phyloP scores from a whole-genome alignment of 805 yeast species.

The Cyberlindnera mississippiensis region DNA sequence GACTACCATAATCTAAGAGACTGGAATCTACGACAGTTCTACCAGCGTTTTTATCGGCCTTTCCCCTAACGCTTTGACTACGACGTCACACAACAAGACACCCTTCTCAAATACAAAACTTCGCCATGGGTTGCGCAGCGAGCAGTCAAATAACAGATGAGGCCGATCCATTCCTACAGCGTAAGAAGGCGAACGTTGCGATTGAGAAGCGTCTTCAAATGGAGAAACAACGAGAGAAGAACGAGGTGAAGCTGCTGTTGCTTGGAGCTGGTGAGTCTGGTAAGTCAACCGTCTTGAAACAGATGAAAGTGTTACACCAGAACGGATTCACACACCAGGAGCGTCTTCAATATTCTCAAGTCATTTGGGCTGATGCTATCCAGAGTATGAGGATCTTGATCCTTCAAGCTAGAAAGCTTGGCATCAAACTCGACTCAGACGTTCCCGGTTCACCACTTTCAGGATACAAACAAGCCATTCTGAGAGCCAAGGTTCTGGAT shows the following conservation, averaged over 20 bases:
- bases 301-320: slow-evolving; percentile 79
- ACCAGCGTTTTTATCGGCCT: background rate
- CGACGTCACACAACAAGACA: background rate
- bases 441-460: slow-evolving; percentile 43
- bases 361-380: slow-evolving; percentile 90
- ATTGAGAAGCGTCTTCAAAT: slow-evolving; percentile 59
- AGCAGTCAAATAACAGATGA: slow-evolving; percentile 47
- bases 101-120: background rate
- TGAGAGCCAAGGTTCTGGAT: slow-evolving; percentile 55
- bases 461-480: slow-evolving; percentile 43
- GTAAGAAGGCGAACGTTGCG: slow-evolving; percentile 52
- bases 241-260: slow-evolving; percentile 67
- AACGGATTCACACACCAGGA: slow-evolving; percentile 82
- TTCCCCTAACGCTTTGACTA: background rate
- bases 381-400: slow-evolving; percentile 78
- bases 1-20: too few species aligned
- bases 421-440: slow-evolving; percentile 66
- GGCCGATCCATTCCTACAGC: slow-evolving; percentile 45
- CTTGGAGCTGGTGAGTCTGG: slow-evolving; percentile 96
- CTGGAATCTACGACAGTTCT: background rate
- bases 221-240: slow-evolving; percentile 49
- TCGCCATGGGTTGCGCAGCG: slow-evolving; percentile 64
- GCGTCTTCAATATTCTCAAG: slow-evolving; percentile 72
- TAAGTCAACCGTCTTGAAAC: slow-evolving; percentile 88
- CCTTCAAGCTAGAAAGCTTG: slow-evolving; percentile 66